These are phyloP conservation scores for Cytospora piceicola DNA, from an alignment of 2,329 filamentous ascomycete species.

Conservation along the genomic window DNA sequence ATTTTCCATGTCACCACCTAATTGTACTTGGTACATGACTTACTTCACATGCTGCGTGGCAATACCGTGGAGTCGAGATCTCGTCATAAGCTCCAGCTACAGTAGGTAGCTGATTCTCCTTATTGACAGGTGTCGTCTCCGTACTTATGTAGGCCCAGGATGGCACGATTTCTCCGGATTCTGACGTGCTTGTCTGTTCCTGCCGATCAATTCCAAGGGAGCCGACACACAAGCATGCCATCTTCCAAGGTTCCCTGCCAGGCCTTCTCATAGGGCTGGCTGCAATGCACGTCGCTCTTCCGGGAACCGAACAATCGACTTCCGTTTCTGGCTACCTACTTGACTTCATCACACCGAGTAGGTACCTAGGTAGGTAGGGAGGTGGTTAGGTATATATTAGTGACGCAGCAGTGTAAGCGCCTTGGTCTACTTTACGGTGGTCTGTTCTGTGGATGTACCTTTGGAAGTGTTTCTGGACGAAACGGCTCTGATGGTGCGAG, in stretches of 20 bases:
- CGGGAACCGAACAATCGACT: neutral
- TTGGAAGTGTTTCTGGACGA: neutral
- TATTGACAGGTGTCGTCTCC: slow-evolving; percentile 6
- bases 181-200: slow-evolving; percentile 23
- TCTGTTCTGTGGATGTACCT: neutral
- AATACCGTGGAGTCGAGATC: neutral
- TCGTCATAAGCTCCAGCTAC: no score
- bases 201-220: slow-evolving; percentile 5
- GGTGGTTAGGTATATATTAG: no score
- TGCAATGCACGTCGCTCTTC: slow-evolving; percentile 7
- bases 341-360: no score
- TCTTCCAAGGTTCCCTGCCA: neutral
- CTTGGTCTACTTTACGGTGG: no score
- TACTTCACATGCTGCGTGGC: no score
- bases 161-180: slow-evolving; percentile 18
- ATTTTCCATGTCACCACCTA: neutral
- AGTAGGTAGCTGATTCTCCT: neutral
- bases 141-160: neutral
- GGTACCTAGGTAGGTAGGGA: no score
- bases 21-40: neutral
- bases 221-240: no score
- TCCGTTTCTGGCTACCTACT: neutral
- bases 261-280: slow-evolving; percentile 24
- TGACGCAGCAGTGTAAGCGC: no score
- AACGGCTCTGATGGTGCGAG: slow-evolving; percentile 18